Evolutionary conservation across 2,329 filamentous ascomycete species (phyloP), one percentile per base, ranked within the genome.

Genomic region (Colletotrichum orchidophilum): DNA sequence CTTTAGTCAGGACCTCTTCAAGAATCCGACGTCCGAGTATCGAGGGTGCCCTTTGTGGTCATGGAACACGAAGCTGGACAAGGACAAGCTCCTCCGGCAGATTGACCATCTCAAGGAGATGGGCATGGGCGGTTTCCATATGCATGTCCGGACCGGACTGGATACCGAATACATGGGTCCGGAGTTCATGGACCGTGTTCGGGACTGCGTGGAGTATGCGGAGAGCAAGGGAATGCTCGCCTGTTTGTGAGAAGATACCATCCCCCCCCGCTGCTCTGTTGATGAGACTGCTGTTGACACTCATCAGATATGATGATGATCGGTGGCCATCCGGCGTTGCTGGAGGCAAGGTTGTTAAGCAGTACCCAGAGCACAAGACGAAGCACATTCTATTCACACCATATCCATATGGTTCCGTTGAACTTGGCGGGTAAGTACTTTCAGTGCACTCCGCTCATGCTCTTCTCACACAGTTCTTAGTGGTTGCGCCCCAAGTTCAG

Each of bases 91-190:
- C 58, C 74, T 77, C 2, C 74, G 76, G 24, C 78, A 80, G 59
- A 79, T 80, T 33, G 77, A 79, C 60, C 58, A 75, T 63, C 75
- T 80, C 21, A 50, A 69, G 18, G 75, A 76, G 11, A 80, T 80
- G 78, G 78, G 78, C 3, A 73, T 80, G 66, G 78, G 78, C 3
- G 78, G 79, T 3, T 80, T 80, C 50, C 76, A 78, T 33, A 79
- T 79, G 73, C 78, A 80, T 71, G 75, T 76, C 18, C 73, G 78
- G 18, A 76, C 74, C 3, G 78, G 78, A 2, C 75, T 80, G 15
- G 78, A 80, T 55, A 80, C 78, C 8, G 75, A 77, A 27, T 79
- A 80, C 50, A 74, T 79, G 73, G 78, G 77, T n/a, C 50, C 71
- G 24, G 78, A 80, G 60, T 79, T 78, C 58, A 77, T 80, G 77